Evolutionary conservation across 768 basidiomycete genomes (phyloP).

Genomic region (Neoboletus brunneissimus): DNA sequence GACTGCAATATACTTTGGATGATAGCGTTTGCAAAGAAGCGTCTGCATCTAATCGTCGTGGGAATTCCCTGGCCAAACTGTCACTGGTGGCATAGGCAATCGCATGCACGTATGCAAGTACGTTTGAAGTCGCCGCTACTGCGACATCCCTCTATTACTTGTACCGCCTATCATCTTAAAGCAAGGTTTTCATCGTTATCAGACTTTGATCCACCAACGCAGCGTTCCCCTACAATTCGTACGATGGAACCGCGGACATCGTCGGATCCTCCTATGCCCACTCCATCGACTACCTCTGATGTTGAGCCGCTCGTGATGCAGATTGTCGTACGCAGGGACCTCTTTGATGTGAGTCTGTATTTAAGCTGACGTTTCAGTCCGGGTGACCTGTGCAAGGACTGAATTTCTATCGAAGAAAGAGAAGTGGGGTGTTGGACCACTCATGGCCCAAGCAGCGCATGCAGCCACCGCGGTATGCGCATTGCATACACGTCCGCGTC

Average conservation of each 20-base stretch:
- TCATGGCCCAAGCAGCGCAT: slow-evolving; percentile 45
- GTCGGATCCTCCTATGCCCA: background rate
- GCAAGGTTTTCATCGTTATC: background rate
- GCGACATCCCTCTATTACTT: background rate
- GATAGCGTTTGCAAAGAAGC: no score
- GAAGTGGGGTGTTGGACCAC: slow-evolving; percentile 43
- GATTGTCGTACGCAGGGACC: slow-evolving; percentile 41
- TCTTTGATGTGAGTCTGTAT: slow-evolving; percentile 37
- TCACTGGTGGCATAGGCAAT: no score
- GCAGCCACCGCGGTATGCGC: slow-evolving; percentile 39
- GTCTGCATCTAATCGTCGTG: no score
- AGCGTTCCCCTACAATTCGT: background rate
- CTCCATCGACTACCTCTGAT: background rate
- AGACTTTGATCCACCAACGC: background rate
- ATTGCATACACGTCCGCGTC: background rate
- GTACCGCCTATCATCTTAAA: background rate
- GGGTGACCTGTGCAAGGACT: background rate
- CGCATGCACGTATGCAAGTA: slow-evolving; percentile 9
- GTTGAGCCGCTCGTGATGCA: slow-evolving; percentile 39
- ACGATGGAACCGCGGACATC: slow-evolving; percentile 2
- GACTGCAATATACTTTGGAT: no score
- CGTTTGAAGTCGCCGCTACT: slow-evolving; percentile 11
- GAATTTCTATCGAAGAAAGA: slow-evolving; percentile 29
- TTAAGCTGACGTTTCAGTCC: background rate
- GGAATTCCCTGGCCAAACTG: no score